These are phyloP conservation scores for Cucurbita pepo DNA, from an alignment of 306 rosid species.

Conservation along the genomic window DNA sequence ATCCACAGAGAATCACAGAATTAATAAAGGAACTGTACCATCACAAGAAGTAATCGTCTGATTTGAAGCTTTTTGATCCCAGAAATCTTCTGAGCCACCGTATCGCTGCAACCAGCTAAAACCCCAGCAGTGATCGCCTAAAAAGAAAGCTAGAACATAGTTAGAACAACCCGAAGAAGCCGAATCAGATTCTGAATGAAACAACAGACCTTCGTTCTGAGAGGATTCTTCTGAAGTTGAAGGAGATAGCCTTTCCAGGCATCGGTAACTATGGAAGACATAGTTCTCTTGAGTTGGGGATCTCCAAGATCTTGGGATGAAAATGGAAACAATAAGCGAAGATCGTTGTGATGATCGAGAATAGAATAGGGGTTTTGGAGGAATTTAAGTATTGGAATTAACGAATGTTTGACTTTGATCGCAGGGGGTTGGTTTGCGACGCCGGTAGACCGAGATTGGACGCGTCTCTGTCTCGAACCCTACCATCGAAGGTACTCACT, in stretches of 20 bases:
- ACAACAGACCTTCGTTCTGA: conserved; percentile 65
- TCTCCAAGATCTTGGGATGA: not conserved
- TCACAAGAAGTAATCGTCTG: conserved; percentile 56
- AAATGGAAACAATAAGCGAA: not conserved
- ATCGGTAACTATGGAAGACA: conserved; percentile 53
- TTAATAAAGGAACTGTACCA: conserved; percentile 13
- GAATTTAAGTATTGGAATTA: not conserved
- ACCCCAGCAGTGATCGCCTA: conserved; percentile 83
- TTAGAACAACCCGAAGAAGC: not conserved
- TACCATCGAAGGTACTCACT: too few species aligned
- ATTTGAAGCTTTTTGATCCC: conserved; percentile 79
- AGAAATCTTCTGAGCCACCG: conserved; percentile 73
- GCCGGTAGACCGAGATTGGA: too few species aligned
- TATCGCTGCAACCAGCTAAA: conserved; percentile 71
- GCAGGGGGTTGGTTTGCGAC: too few species aligned
- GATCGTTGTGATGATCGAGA: not conserved
- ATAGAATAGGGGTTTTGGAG: not conserved
- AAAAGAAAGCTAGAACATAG: not conserved
- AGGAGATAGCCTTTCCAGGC: conserved; percentile 48
- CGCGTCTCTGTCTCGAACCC: too few species aligned
- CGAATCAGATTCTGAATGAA: not conserved
- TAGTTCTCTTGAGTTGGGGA: conserved; percentile 16
- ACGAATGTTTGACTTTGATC: too few species aligned
- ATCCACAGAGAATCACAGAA: too few species aligned
- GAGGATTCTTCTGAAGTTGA: conserved; percentile 75